These are phyloP conservation scores for Trichocladium antarcticum DNA, from an alignment of 495 filamentous ascomycete species.

Conservation along the genomic window DNA sequence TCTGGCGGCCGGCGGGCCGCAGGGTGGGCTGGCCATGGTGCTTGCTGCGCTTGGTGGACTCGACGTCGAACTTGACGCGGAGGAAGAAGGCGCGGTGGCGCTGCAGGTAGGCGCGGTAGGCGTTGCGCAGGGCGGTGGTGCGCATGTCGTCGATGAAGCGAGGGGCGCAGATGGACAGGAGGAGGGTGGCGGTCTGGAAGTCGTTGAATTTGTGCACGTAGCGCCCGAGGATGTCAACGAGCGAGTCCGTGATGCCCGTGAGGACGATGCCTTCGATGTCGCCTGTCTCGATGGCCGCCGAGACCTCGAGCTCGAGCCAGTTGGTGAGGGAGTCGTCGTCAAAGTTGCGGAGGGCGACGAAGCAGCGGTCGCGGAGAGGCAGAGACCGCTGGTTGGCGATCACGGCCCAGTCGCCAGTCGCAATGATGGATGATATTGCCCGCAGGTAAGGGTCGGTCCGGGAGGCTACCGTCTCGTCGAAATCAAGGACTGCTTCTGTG, in stretches of 20 bases:
- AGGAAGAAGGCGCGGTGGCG: constrained; percentile 41
- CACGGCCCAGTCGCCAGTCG: constrained; percentile 74
- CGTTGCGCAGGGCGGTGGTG: constrained; percentile 67
- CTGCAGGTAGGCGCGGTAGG: constrained; percentile 74
- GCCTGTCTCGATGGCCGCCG: constrained; percentile 56
- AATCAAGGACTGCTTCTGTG: constrained; percentile 32
- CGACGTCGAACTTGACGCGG: constrained; percentile 53
- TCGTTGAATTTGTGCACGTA: constrained; percentile 83
- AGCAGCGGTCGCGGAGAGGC: constrained; percentile 73
- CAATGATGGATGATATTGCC: constrained; percentile 84
- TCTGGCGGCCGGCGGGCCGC: constrained; percentile 57
- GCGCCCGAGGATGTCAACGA: constrained; percentile 73
- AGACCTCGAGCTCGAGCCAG: constrained; percentile 56
- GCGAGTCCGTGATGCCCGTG: constrained; percentile 67
- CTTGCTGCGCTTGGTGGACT: constrained; percentile 46
- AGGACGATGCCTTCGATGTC: constrained; percentile 83
- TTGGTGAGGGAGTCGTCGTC: constrained; percentile 61
- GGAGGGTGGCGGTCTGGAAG: constrained; percentile 77
- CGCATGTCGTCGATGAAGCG: constrained; percentile 69
- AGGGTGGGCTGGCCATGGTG: constrained; percentile 54
- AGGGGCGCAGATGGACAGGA: constrained; percentile 70
- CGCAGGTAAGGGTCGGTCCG: constrained; percentile 73
- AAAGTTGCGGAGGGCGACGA: constrained; percentile 76
- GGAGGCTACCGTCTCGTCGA: constrained; percentile 38
- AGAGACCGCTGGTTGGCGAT: constrained; percentile 74